phyloP scores from a whole-genome alignment of 768 basidiomycete species.

The Trametes punicea region DNA sequence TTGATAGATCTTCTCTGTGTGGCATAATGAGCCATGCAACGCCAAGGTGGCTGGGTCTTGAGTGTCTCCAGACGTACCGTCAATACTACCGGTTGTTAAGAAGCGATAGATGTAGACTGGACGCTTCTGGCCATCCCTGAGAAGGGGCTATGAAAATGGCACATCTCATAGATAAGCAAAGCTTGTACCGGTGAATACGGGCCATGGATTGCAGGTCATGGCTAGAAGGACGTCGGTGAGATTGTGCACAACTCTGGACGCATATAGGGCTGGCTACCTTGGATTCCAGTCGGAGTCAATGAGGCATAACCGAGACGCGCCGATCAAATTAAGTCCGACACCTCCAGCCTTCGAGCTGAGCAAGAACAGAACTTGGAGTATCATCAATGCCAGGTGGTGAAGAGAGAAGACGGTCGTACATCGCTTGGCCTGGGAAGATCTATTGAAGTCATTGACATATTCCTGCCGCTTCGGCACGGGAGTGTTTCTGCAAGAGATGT shows the following conservation, averaged over 20 bases:
- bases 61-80: slow-evolving; percentile 55
- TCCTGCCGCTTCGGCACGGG: slow-evolving; percentile 76
- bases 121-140: slow-evolving; percentile 89
- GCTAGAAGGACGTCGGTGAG: slow-evolving; percentile 34
- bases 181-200: slow-evolving; percentile 78
- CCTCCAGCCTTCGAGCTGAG: slow-evolving; percentile 95
- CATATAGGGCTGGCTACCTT: slow-evolving; percentile 41
- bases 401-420: slow-evolving; percentile 46
- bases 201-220: slow-evolving; percentile 98
- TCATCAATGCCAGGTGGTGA: background rate
- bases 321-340: slow-evolving; percentile 89
- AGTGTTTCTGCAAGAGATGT: slow-evolving; percentile 53
- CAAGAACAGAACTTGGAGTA: slow-evolving; percentile 72
- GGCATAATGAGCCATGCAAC: background rate
- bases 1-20: slow-evolving; percentile 84
- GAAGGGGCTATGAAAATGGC: slow-evolving; percentile 4
- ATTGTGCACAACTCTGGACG: background rate
- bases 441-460: slow-evolving; percentile 88
- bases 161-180: background rate
- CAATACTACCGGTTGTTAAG: slow-evolving; percentile 84
- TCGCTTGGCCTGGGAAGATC: slow-evolving; percentile 60
- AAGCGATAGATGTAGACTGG: slow-evolving; percentile 90
- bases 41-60: too few relatives aligned
- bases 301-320: slow-evolving; percentile 82
- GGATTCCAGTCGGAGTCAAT: slow-evolving; percentile 96